Evolutionary conservation across 169 alveolate genomes (phyloP), one percentile per base, ranked within the genome.

Genomic region (Plasmodium chabaudi): DNA sequence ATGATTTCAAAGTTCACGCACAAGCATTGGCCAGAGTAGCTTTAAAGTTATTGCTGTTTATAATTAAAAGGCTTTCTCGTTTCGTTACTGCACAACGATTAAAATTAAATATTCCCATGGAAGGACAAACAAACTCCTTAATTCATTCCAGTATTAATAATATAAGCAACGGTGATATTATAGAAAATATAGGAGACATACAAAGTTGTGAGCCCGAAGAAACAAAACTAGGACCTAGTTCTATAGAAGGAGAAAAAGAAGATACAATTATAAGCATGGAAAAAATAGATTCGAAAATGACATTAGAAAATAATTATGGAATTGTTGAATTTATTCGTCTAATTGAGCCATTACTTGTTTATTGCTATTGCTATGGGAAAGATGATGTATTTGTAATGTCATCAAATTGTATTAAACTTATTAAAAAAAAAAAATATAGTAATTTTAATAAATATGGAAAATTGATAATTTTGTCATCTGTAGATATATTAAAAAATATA

Each of bases 291-390:
- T 15, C 49, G 7, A 34, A 17, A 44, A n/a, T 12, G 21, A 15
- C 39, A 27, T 7, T 19, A 19, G 61, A 25, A 23, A 2, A 59
- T 19, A 25, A 12, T 74, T 60, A 70, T 23, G 56, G 23, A 15
- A 69, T 86, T 57, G 47, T 64, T n/a, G 61, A 86, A 25, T 86
- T 57, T 60, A 53, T 86, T 10, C 60, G 39, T 17, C 13, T 46
- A 69, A 49, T 86, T 57, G 91, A 86, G 60, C 91, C 91, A 0
- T 56, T 86, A 21, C 91, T 86, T n/a, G 87, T 86, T 53, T 86
- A 86, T 25, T 86, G 84, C 39, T 86, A 21, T 46, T 86, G 91
- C 60, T 68, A 86, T 72, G 91, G 91, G 9, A 86, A 86, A 53
- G 91, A 61, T 47, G 91, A 86, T 7, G 87, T 86, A 21, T 86